phyloP scores from a whole-genome alignment of 108 stramenopile genomes.

The Nannochloropsis gaditana region DNA sequence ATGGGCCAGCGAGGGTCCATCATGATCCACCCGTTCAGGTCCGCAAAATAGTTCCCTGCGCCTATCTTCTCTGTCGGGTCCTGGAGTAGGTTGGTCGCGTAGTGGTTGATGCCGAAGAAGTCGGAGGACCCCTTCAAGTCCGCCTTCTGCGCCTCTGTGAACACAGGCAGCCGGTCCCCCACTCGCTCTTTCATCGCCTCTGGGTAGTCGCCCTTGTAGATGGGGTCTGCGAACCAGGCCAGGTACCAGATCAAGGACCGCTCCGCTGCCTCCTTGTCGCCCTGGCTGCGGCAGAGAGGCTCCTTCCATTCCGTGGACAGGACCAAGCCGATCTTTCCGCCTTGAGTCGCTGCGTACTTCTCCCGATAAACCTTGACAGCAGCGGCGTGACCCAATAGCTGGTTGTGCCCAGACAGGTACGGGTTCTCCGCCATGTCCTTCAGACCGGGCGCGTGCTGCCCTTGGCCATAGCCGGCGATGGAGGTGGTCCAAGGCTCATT shows the following conservation, averaged over 20 bases:
- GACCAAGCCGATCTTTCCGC: slow-evolving; percentile 70
- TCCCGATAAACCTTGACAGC: slow-evolving; percentile 66
- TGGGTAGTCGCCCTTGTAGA: slow-evolving; percentile 70
- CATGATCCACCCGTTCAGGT: slow-evolving; percentile 27
- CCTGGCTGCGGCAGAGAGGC: slow-evolving; percentile 41
- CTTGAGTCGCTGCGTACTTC: slow-evolving; percentile 55
- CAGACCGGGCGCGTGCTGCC: slow-evolving; percentile 75
- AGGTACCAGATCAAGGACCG: slow-evolving; percentile 76
- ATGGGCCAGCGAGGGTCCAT: slow-evolving; percentile 34
- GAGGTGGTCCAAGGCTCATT: slow-evolving; percentile 84
- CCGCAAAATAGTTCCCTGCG: slow-evolving; percentile 34
- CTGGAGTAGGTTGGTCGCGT: slow-evolving; percentile 40
- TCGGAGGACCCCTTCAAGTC: slow-evolving; percentile 63
- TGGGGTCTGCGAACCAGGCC: slow-evolving; percentile 65
- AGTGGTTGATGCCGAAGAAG: slow-evolving; percentile 88
- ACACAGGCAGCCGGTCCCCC: slow-evolving; percentile 62
- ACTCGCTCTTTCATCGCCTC: slow-evolving; percentile 61
- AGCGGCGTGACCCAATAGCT: slow-evolving; percentile 73
- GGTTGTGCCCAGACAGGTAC: slow-evolving; percentile 70
- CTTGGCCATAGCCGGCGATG: slow-evolving; percentile 72
- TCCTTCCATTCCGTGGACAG: slow-evolving; percentile 69
- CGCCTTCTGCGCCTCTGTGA: slow-evolving; percentile 59
- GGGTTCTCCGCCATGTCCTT: slow-evolving; percentile 56
- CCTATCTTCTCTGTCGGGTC: not conserved
- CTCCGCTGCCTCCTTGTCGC: slow-evolving; percentile 61